These are phyloP conservation scores for Hypericum perforatum DNA, from an alignment of 345 rosid species.

Conservation along the genomic window DNA sequence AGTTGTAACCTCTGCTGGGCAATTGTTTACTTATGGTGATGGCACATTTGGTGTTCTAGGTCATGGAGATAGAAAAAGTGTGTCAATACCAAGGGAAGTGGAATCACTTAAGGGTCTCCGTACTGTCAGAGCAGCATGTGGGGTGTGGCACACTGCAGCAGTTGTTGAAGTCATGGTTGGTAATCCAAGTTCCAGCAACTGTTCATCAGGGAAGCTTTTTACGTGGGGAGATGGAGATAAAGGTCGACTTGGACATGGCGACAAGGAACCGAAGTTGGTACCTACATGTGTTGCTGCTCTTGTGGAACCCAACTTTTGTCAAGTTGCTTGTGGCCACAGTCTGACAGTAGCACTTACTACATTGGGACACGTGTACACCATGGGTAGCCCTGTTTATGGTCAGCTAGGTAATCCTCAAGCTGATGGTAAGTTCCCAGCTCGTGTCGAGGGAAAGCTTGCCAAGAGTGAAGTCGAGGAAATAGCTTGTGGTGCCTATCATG, in stretches of 20 bases:
- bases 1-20: constrained; percentile 68
- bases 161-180: constrained; percentile 96
- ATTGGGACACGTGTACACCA: constrained; percentile 77
- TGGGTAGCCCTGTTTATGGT: constrained; percentile 97
- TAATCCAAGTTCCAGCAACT: constrained; percentile 80
- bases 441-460: constrained; percentile 80
- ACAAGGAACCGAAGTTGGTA: constrained; percentile 80
- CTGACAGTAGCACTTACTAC: constrained; percentile 84
- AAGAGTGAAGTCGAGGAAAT: constrained; percentile 89
- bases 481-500: constrained; percentile 95
- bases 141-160: constrained; percentile 90
- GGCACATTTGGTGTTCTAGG: constrained; percentile 80
- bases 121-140: constrained; percentile 71
- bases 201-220: constrained; percentile 89
- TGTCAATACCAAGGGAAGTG: constrained; percentile 64
- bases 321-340: constrained; percentile 93
- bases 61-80: constrained; percentile 58
- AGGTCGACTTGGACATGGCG: constrained; percentile 95
- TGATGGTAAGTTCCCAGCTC: constrained; percentile 76
- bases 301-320: constrained; percentile 89
- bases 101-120: constrained; percentile 71
- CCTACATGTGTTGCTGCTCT: constrained; percentile 97
- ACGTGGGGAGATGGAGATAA: constrained; percentile 99
- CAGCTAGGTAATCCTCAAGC: constrained; percentile 87
- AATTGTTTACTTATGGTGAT: constrained; percentile 69